Percentiles rank a stretch among this genome's conserved stretches.
These are phyloP conservation scores for Myochromella boudieri DNA, from an alignment of 768 basidiomycete genomes.

Conservation along the genomic window DNA sequence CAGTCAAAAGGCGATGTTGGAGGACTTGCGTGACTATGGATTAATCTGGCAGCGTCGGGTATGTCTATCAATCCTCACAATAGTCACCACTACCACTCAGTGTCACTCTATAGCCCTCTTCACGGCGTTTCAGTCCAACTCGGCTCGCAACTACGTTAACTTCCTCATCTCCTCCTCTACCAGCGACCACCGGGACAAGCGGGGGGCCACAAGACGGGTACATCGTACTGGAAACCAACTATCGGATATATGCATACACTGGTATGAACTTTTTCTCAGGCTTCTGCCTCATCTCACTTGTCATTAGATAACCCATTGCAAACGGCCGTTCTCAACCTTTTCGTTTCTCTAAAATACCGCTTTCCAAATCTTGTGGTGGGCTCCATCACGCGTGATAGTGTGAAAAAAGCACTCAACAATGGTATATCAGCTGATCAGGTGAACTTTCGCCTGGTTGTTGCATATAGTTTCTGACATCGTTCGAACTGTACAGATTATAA, in stretches of 20 bases:
- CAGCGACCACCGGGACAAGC: slow-evolving; percentile 56
- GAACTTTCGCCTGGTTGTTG: slow-evolving; percentile 23
- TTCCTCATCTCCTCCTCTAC: slow-evolving; percentile 81
- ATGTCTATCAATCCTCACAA: slow-evolving; percentile 24
- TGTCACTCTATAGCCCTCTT: slow-evolving; percentile 49
- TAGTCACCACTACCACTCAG: slow-evolving; percentile 8
- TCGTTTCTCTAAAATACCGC: slow-evolving; percentile 88
- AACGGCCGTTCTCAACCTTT: slow-evolving; percentile 93
- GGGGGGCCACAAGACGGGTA: slow-evolving; percentile 78
- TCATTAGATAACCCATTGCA: slow-evolving; percentile 87
- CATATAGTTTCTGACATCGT: slow-evolving; percentile 11
- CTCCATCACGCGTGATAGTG: slow-evolving; percentile 91
- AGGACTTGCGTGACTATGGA: slow-evolving; percentile 93
- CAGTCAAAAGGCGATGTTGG: slow-evolving; percentile 83
- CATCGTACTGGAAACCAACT: slow-evolving; percentile 97
- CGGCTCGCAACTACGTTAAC: slow-evolving; percentile 93
- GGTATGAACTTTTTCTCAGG: slow-evolving; percentile 43
- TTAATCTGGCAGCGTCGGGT: slow-evolving; percentile 87
- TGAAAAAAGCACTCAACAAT: slow-evolving; percentile 89
- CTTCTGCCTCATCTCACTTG: slow-evolving; percentile 21
- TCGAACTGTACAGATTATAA: slow-evolving; percentile 72
- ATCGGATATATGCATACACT: slow-evolving; percentile 97
- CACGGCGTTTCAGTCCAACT: slow-evolving; percentile 89
- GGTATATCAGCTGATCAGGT: slow-evolving; percentile 98
- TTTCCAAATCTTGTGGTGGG: slow-evolving; percentile 98